These are phyloP conservation scores for Psilocybe azurescens DNA, from an alignment of 768 basidiomycete genomes.

Conservation along the genomic window DNA sequence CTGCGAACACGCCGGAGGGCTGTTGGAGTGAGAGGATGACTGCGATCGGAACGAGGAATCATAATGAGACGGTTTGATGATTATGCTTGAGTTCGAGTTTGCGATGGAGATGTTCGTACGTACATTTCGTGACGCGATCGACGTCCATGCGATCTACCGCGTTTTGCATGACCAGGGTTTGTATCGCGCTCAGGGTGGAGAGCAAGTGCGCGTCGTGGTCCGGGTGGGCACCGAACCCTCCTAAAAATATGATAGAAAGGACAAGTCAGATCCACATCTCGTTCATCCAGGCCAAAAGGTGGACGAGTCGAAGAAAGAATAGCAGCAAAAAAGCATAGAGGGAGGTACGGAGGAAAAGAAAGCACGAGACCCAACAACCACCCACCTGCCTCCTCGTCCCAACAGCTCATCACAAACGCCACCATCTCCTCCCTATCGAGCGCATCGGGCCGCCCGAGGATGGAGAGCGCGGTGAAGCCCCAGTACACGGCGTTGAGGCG, in stretches of 20 bases:
- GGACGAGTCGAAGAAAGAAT: too few species aligned
- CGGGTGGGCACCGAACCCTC: slow-evolving; percentile 91
- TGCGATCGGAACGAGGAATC: slow-evolving; percentile 33
- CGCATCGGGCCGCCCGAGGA: slow-evolving; percentile 81
- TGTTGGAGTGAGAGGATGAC: slow-evolving; percentile 88
- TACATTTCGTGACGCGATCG: slow-evolving; percentile 77
- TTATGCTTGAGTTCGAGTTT: neutral
- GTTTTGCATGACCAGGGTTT: slow-evolving; percentile 87
- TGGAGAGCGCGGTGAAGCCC: slow-evolving; percentile 87
- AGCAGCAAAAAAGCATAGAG: too few species aligned
- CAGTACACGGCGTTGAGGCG: slow-evolving; percentile 97
- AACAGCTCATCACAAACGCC: slow-evolving; percentile 91
- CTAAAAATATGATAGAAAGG: slow-evolving; percentile 41
- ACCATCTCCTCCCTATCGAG: slow-evolving; percentile 86
- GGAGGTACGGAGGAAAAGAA: neutral
- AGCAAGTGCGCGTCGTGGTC: slow-evolving; percentile 91
- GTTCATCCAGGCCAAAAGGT: too few species aligned
- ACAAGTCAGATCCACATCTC: neutral
- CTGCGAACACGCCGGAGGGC: slow-evolving; percentile 86
- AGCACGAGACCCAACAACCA: slow-evolving; percentile 11
- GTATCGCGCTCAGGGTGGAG: slow-evolving; percentile 89
- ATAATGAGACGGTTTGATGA: neutral
- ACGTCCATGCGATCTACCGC: slow-evolving; percentile 75
- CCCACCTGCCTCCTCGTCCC: slow-evolving; percentile 87
- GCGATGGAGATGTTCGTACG: slow-evolving; percentile 26